Conservation (phyloP, 805 yeast species). For the Candida multigemmis region DNA sequence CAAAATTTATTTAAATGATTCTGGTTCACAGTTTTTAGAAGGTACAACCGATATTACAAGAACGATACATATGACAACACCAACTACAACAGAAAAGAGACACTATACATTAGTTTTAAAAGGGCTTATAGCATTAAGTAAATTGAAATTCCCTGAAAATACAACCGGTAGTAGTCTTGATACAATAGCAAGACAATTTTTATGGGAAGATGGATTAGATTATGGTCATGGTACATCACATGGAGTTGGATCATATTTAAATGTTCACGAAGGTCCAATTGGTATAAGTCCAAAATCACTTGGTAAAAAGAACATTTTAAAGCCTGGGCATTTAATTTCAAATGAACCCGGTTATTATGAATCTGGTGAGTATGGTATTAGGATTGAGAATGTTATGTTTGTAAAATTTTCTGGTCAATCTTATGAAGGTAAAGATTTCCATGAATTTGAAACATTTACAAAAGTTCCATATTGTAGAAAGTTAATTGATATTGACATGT, state of each 20-base stretch:
- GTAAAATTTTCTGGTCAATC: conserved; percentile 30
- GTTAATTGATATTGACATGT: conserved; percentile 53
- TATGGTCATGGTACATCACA: conserved; percentile 61
- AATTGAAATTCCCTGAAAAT: conserved; percentile 43
- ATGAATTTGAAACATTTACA: conserved; percentile 77
- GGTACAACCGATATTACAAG: conserved; percentile 73
- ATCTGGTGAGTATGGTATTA: conserved; percentile 50
- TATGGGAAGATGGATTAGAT: conserved; percentile 51
- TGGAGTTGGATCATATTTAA: conserved; percentile 53
- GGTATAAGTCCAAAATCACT: conserved; percentile 50
- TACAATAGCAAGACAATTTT: conserved; percentile 46
- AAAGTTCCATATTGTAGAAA: conserved; percentile 71
- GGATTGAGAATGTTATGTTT: conserved; percentile 45
- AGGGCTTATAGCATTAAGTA: conserved; percentile 44
- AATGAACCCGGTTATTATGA: conserved; percentile 60
- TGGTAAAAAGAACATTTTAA: conserved; percentile 34
- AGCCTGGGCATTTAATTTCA: conserved; percentile 46
- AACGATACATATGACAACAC: conserved; percentile 45
- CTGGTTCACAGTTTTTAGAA: conserved; percentile 87
- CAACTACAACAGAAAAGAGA: conserved; percentile 35
- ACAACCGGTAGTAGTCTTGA: conserved; percentile 49
- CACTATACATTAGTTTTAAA: conserved; percentile 51
- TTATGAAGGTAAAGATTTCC: conserved; percentile 48
- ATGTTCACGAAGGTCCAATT: conserved; percentile 57
- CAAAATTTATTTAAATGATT: conserved; percentile 69